Evolutionary conservation across 1,284 basidiomycete species (phyloP).

Genomic region (Xerocomus nothofagi): DNA sequence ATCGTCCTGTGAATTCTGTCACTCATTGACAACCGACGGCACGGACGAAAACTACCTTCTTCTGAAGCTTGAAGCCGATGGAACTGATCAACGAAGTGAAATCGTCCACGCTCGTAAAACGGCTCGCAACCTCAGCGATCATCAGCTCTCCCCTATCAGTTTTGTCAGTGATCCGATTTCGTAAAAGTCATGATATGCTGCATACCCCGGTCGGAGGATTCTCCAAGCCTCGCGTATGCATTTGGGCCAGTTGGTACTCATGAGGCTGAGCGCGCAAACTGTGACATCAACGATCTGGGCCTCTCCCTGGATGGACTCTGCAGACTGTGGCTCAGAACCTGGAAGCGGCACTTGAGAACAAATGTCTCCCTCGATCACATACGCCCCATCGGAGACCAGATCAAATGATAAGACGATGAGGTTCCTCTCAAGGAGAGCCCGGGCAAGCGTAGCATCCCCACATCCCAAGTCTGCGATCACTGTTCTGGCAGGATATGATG

Average conservation of each 20-base stretch:
- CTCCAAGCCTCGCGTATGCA: conserved; percentile 90
- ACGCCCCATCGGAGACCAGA: conserved; percentile 71
- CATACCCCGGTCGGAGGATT: conserved; percentile 78
- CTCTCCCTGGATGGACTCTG: conserved; percentile 46
- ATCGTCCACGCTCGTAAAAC: conserved; percentile 73
- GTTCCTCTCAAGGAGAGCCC: conserved; percentile 65
- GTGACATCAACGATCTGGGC: conserved; percentile 87
- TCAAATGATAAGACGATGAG: conserved; percentile 79
- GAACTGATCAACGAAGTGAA: conserved; percentile 73
- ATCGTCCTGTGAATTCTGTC: conserved; percentile 55
- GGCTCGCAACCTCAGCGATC: conserved; percentile 94
- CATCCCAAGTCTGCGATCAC: conserved; percentile 94
- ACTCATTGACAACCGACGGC: neutral
- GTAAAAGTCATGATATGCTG: conserved; percentile 21
- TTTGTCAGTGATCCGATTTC: conserved; percentile 8
- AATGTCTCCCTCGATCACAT: conserved; percentile 79
- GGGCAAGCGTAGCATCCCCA: conserved; percentile 90
- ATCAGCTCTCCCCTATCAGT: conserved; percentile 76
- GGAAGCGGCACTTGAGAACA: conserved; percentile 76
- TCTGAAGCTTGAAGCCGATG: conserved; percentile 79
- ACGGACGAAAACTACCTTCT: conserved; percentile 54
- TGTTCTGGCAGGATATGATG: conserved; percentile 60
- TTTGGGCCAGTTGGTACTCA: conserved; percentile 95
- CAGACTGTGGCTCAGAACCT: conserved; percentile 62
- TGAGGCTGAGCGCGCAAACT: conserved; percentile 92